These are phyloP conservation scores for Dendrobium catenatum DNA, from an alignment of 106 monocot genomes.

Conservation along the genomic window DNA sequence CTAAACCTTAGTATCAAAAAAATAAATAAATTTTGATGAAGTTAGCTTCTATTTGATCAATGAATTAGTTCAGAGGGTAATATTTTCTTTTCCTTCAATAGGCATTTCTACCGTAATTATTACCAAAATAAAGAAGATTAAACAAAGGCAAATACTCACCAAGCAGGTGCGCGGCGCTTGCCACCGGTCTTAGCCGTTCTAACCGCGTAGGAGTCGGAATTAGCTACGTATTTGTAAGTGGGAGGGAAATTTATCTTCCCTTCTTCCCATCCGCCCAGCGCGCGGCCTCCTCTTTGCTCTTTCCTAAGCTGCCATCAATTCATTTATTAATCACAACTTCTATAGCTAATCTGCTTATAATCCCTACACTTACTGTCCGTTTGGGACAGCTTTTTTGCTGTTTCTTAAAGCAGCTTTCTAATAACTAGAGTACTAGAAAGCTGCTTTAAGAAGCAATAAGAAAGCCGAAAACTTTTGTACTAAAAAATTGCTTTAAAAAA, in stretches of 20 bases:
- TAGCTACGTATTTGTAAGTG: conserved; percentile 41
- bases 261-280: conserved; percentile 36
- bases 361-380: background rate
- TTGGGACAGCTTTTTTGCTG: too few relatives aligned
- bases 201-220: conserved; percentile 31
- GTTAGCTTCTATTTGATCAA: too few relatives aligned
- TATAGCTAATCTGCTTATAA: background rate
- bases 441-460: too few relatives aligned
- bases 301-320: conserved; percentile 23
- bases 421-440: too few relatives aligned
- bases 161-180: conserved; percentile 44
- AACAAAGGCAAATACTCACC: conserved; percentile 9
- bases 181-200: conserved; percentile 19
- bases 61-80: too few relatives aligned
- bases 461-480: too few relatives aligned
- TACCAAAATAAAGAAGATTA: background rate
- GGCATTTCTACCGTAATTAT: too few relatives aligned
- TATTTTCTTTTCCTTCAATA: too few relatives aligned
- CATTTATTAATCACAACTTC: background rate
- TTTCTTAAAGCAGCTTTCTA: too few relatives aligned
- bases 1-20: too few relatives aligned
- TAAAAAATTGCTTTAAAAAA: too few relatives aligned
- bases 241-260: conserved; percentile 44
- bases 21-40: too few relatives aligned
- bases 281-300: conserved; percentile 32